Evolutionary conservation across 441 rosid genomes (phyloP).

Genomic region (Isatis lusitanica): DNA sequence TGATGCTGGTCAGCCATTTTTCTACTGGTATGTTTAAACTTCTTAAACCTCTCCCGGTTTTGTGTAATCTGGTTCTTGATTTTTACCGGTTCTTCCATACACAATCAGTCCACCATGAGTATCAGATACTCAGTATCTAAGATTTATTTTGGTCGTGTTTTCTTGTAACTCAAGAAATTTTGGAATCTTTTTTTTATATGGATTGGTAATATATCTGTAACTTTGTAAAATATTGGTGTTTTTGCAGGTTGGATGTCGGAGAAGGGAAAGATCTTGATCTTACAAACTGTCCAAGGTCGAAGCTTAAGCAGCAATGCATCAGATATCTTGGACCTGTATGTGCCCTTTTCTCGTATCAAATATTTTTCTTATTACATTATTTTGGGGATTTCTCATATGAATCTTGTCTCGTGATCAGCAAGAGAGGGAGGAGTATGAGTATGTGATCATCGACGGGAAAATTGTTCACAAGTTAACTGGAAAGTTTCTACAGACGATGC

Average conservation of each 20-base stretch:
- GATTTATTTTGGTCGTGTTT: not conserved
- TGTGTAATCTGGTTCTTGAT: too few relatives aligned
- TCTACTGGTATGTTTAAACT: slow-evolving; percentile 59
- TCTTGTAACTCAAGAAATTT: slow-evolving; percentile 14
- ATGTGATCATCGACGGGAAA: slow-evolving; percentile 57
- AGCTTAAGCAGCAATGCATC: slow-evolving; percentile 75
- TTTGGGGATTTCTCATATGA: slow-evolving; percentile 9
- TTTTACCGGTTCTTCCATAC: not conserved
- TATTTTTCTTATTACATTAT: not conserved
- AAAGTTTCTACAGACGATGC: slow-evolving; percentile 52
- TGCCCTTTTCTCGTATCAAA: not conserved
- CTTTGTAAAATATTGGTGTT: not conserved
- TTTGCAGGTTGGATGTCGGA: slow-evolving; percentile 83
- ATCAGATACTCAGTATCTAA: not conserved
- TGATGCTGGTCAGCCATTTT: slow-evolving; percentile 85
- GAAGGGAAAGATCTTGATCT: slow-evolving; percentile 79
- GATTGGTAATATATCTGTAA: not conserved
- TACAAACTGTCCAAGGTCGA: slow-evolving; percentile 58
- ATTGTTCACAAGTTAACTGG: slow-evolving; percentile 62
- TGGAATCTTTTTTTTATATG: too few relatives aligned
- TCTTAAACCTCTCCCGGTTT: too few relatives aligned
- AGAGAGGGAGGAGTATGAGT: slow-evolving; percentile 84
- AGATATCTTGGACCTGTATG: slow-evolving; percentile 91
- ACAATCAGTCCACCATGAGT: not conserved
- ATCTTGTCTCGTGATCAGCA: slow-evolving; percentile 44